A percentile compares a stretch with the other conserved stretches of the same genome.
These are phyloP conservation scores for Eudorina sp. DNA, from an alignment of 139 green algal genomes.

Conservation along the genomic window DNA sequence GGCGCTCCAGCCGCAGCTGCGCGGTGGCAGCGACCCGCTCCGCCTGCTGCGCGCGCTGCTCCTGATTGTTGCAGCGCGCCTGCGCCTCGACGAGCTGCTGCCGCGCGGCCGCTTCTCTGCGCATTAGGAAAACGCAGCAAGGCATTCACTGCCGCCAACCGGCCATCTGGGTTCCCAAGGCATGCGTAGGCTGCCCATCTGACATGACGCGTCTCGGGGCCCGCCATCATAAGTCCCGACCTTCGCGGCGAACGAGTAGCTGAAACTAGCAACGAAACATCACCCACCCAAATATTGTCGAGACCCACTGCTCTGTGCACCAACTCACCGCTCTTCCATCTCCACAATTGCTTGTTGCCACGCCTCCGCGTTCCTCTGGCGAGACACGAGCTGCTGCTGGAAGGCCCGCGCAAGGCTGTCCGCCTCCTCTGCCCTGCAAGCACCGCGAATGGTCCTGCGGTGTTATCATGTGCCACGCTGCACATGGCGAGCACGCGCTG, in stretches of 20 bases:
- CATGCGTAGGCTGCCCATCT: too few relatives aligned
- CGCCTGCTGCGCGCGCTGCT: constrained; percentile 1
- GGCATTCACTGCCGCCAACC: too few relatives aligned
- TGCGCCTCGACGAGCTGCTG: background rate
- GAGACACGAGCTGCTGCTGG: constrained; percentile 23
- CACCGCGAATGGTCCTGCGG: too few relatives aligned
- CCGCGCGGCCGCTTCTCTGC: background rate
- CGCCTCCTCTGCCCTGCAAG: constrained; percentile 22
- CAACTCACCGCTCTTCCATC: constrained; percentile 16
- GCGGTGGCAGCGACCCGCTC: constrained; percentile 47
- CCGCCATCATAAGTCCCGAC: too few relatives aligned
- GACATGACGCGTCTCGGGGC: background rate
- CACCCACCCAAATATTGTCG: too few relatives aligned
- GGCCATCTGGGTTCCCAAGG: too few relatives aligned
- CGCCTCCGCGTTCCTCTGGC: constrained; percentile 13
- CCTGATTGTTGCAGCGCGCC: background rate
- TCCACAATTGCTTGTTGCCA: constrained; percentile 29
- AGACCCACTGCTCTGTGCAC: too few relatives aligned
- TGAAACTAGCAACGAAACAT: too few relatives aligned
- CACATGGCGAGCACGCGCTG: too few relatives aligned
- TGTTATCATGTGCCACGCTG: too few relatives aligned
- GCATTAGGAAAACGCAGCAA: background rate
- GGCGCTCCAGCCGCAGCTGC: constrained; percentile 53
- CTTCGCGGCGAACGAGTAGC: too few relatives aligned
- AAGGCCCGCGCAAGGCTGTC: constrained; percentile 7